Evolutionary conservation across 441 rosid species (phyloP), one percentile per base, ranked within the genome.

Genomic region (Syzygium malaccense): DNA sequence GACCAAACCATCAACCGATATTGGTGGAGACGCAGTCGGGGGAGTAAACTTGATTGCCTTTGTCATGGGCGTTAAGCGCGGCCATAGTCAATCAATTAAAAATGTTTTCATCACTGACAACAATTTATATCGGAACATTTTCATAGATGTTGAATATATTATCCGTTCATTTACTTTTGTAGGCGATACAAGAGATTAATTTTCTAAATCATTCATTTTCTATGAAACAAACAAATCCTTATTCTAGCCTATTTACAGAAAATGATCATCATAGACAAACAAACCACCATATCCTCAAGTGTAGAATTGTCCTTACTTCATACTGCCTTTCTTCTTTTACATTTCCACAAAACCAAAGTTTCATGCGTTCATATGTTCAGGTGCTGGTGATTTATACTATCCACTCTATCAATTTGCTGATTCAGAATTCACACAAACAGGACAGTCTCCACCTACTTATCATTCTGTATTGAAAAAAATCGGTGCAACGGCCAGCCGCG

Each of bases 11-110:
- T 4, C 0, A 1, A 23, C 28, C 4, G 23, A 8, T 20, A 56
- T 8, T 20, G 60, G 60, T 11, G 60, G 60, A 56, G 60, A 56
- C 13, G 2, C 23, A 56, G 28, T 0, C 54, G 4, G 4, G 15
- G 0, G 28, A 4, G 60, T 56, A 56, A 56, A 9, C 28, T 56
- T 56, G 28, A 0, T 1, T 0, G 13, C 28, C 12, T 56, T 56
- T 56, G 13, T 23, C 1, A 56, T 5, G 9, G 0, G 1, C 0
- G 0, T 56, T 56, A 56, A 23, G 60, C 4, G 5, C 9, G 5
- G 9, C 4, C 26, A 56, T 56, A 20, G 4, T 23, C 9, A 23
- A 5, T 45, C 48, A 45, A 45, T 45, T 45, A 45, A 45, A 45
- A 45, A 45, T 45, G 9, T 45, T 45, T 45, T 45, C 9, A 7